Percentiles rank a stretch among this genome's conserved stretches.
Evolutionary conservation across 2,329 filamentous ascomycete genomes (phyloP).

Genomic region (Diplocarpon rosae): DNA sequence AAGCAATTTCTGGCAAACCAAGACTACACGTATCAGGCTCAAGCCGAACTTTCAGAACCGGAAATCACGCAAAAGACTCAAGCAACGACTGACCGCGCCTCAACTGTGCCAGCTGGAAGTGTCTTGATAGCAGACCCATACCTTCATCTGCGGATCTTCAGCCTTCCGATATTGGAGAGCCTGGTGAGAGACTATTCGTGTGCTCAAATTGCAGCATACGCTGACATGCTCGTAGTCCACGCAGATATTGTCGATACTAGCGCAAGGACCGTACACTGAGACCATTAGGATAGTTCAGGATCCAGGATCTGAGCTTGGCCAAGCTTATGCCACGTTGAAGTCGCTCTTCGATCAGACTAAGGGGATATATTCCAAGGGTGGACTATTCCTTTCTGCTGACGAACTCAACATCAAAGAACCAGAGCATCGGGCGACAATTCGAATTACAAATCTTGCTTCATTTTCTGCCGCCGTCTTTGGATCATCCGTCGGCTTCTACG

Average conservation of each 20-base stretch:
- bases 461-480: slow-evolving; percentile 54
- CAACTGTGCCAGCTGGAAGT: slow-evolving; percentile 2
- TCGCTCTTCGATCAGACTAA: slow-evolving; percentile 53
- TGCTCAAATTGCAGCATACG: neutral
- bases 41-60: neutral
- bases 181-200: slow-evolving; percentile 33
- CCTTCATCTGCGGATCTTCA: slow-evolving; percentile 40
- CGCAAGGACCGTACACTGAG: slow-evolving; percentile 44
- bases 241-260: slow-evolving; percentile 46
- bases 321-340: slow-evolving; percentile 51
- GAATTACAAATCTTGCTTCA: slow-evolving; percentile 53
- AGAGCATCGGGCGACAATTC: slow-evolving; percentile 45
- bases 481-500: slow-evolving; percentile 51
- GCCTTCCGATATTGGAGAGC: slow-evolving; percentile 49
- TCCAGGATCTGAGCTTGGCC: slow-evolving; percentile 42
- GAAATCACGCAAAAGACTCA: neutral
- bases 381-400: slow-evolving; percentile 40
- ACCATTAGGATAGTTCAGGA: slow-evolving; percentile 45
- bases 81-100: neutral
- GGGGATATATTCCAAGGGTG: slow-evolving; percentile 45
- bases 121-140: slow-evolving; percentile 21
- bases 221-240: slow-evolving; percentile 34
- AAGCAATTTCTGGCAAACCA: slow-evolving; percentile 3
- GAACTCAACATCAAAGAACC: slow-evolving; percentile 39
- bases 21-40: neutral